phyloP scores from a whole-genome alignment of 345 rosid species.

The Citrus cavaleriei region DNA sequence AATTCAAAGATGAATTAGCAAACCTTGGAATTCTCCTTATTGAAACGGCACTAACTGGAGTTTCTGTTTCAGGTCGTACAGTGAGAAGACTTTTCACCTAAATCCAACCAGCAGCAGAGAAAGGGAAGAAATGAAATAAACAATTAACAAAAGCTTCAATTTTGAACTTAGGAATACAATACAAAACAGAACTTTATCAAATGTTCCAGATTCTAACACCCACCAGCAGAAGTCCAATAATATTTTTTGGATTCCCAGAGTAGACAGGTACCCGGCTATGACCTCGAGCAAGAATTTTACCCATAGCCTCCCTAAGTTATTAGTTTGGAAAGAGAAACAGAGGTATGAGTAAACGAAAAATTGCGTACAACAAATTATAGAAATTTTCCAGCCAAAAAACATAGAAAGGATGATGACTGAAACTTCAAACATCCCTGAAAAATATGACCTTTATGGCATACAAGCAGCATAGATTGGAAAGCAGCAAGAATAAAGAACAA shows the following conservation, averaged over 20 bases:
- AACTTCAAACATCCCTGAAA: not conserved
- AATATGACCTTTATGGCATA: not conserved
- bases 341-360: not conserved
- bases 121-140: not conserved
- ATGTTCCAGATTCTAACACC: slow-evolving; percentile 18
- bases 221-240: slow-evolving; percentile 93
- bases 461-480: not conserved
- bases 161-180: not conserved
- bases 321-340: not conserved
- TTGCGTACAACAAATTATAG: not conserved
- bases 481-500: not conserved
- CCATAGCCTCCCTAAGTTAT: slow-evolving; percentile 84
- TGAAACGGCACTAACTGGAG: slow-evolving; percentile 83
- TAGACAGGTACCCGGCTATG: slow-evolving; percentile 97
- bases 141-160: not conserved
- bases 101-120: slow-evolving; percentile 2
- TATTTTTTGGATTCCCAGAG: slow-evolving; percentile 76
- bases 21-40: slow-evolving; percentile 94
- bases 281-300: slow-evolving; percentile 87
- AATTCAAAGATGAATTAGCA: not conserved
- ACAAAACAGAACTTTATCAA: not conserved
- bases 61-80: slow-evolving; percentile 94
- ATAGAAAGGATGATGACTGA: not conserved
- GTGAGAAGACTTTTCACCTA: slow-evolving; percentile 97
- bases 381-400: not conserved